Conservation (phyloP, 331 rosid genomes). For the Quercus lobata region DNA sequence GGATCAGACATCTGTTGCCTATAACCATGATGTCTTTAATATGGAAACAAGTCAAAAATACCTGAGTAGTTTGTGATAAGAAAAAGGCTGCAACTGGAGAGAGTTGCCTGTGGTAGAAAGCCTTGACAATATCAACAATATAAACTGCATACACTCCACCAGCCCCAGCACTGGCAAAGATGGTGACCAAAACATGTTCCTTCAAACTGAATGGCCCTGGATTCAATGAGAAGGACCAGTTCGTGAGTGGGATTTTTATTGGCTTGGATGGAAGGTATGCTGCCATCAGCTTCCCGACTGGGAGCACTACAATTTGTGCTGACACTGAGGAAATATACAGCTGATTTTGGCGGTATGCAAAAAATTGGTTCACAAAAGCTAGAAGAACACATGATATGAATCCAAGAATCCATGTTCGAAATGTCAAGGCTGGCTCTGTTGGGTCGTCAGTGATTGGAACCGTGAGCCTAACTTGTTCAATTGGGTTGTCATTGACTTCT, state of each 20-base stretch:
- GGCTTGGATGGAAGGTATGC: constrained; percentile 44
- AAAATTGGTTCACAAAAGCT: constrained; percentile 71
- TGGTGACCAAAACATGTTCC: constrained; percentile 81
- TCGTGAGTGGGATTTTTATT: constrained; percentile 39
- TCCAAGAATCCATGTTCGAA: constrained; percentile 86
- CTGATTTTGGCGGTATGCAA: constrained; percentile 60
- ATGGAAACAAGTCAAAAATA: background rate
- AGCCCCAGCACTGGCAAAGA: constrained; percentile 71
- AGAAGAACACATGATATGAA: constrained; percentile 50
- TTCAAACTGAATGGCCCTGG: constrained; percentile 81
- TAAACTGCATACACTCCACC: constrained; percentile 64
- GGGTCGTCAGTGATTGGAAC: constrained; percentile 73
- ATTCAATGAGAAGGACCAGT: constrained; percentile 60
- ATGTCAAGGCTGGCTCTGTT: constrained; percentile 57
- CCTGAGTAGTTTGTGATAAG: constrained; percentile 78
- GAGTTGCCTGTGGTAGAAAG: constrained; percentile 61
- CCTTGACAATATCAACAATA: constrained; percentile 76
- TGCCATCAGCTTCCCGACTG: constrained; percentile 81
- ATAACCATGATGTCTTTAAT: no score
- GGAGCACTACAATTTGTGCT: constrained; percentile 71
- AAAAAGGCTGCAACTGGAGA: constrained; percentile 61
- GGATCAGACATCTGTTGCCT: background rate
- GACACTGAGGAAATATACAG: constrained; percentile 49
- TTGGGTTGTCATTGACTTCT: constrained; percentile 65
- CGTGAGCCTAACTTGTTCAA: constrained; percentile 79